Evolutionary conservation across 164 flowering plant genomes (phyloP).

Genomic region (Litsea cubeba): DNA sequence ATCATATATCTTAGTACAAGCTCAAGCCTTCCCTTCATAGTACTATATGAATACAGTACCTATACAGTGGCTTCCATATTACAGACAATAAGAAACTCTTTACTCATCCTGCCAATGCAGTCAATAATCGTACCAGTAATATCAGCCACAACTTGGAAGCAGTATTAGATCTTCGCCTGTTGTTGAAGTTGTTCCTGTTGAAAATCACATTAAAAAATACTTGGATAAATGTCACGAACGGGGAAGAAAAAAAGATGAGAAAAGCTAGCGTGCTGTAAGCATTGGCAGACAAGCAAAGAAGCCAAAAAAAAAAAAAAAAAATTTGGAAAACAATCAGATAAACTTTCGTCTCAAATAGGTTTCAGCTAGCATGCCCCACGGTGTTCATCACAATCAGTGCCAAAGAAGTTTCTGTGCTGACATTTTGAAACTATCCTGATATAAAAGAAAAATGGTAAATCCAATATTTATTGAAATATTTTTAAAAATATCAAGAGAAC

Average conservation of each 20-base stretch:
- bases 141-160: background rate
- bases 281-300: background rate
- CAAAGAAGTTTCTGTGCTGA: too few relatives aligned
- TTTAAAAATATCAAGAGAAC: too few relatives aligned
- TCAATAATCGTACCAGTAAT: too few relatives aligned
- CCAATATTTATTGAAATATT: too few relatives aligned
- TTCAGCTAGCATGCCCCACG: background rate
- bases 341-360: background rate
- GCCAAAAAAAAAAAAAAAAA: too few relatives aligned
- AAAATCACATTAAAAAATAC: background rate
- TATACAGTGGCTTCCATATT: background rate
- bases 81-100: background rate
- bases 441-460: too few relatives aligned
- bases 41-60: background rate
- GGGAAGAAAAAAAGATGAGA: background rate
- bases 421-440: too few relatives aligned
- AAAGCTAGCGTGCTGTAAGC: background rate
- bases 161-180: background rate
- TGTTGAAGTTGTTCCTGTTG: slow-evolving; percentile 14
- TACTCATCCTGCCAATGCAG: background rate
- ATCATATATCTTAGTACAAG: background rate
- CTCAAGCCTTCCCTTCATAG: background rate
- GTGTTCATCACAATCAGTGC: too few relatives aligned
- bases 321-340: background rate
- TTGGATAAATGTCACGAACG: too few relatives aligned